A percentile compares a stretch with the other conserved stretches of the same genome.
Conservation (phyloP, 23 red algal species). For the Cyanidiococcus yangmingshanensis region DNA sequence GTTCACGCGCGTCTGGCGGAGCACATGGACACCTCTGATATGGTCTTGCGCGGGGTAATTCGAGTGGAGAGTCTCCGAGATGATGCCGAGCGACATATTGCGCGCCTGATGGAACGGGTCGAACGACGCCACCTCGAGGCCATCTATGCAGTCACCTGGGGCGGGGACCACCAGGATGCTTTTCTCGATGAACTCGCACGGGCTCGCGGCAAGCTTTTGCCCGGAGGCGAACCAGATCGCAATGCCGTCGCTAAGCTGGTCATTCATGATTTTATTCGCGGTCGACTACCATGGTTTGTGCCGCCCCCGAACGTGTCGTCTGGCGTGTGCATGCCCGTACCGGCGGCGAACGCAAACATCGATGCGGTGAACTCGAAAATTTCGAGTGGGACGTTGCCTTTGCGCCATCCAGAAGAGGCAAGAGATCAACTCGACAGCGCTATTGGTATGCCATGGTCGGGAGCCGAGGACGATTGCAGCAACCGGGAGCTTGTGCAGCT, state of each 20-base stretch:
- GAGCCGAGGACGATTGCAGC: neutral
- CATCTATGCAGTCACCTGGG: slow-evolving; percentile 50
- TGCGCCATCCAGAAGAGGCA: too few species aligned
- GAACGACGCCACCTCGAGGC: slow-evolving; percentile 36
- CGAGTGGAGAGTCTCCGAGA: slow-evolving; percentile 68
- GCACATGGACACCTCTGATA: slow-evolving; percentile 47
- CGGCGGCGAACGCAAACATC: neutral
- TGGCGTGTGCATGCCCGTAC: neutral
- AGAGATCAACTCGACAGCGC: too few species aligned
- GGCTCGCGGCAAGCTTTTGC: slow-evolving; percentile 62
- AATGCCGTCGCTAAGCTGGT: slow-evolving; percentile 62
- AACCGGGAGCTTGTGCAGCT: neutral
- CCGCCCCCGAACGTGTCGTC: slow-evolving; percentile 45
- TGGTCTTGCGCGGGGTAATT: slow-evolving; percentile 77
- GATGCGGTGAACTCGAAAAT: neutral
- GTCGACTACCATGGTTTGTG: slow-evolving; percentile 86
- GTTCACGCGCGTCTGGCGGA: slow-evolving; percentile 58
- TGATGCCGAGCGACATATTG: slow-evolving; percentile 56
- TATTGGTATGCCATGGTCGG: neutral
- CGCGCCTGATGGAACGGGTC: slow-evolving; percentile 47
- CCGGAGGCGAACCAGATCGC: slow-evolving; percentile 67
- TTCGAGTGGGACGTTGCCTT: neutral
- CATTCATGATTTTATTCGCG: slow-evolving; percentile 71
- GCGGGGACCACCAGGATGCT: slow-evolving; percentile 40
- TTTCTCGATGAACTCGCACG: slow-evolving; percentile 62